These are phyloP conservation scores for Haematococcus sp. DNA, from an alignment of 139 green algal species.

Conservation along the genomic window DNA sequence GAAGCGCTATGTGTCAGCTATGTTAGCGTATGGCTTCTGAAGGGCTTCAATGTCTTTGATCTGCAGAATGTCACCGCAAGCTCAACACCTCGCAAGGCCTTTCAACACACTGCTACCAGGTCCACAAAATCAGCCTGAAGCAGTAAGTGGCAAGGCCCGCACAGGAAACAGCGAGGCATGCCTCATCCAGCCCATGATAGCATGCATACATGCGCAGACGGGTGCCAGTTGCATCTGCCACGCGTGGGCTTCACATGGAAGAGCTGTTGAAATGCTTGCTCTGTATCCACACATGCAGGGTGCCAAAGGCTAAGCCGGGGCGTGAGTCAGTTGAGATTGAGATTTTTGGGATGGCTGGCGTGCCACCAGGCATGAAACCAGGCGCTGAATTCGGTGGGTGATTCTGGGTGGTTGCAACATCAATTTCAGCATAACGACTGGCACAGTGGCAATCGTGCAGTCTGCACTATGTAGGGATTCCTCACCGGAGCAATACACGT, in stretches of 20 bases:
- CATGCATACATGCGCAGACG: not conserved
- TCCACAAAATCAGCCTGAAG: conserved; percentile 80
- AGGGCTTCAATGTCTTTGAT: not conserved
- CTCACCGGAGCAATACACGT: not conserved
- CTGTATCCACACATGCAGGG: no score
- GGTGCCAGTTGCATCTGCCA: no score
- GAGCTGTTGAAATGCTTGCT: no score
- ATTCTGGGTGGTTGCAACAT: not conserved
- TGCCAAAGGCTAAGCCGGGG: conserved; percentile 70
- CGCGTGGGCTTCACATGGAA: no score
- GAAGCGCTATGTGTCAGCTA: not conserved
- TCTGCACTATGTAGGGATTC: not conserved
- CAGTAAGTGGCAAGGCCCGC: conserved; percentile 38
- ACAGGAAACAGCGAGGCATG: not conserved
- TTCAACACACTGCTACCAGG: conserved; percentile 80
- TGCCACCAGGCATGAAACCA: conserved; percentile 62
- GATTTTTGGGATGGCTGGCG: conserved; percentile 90
- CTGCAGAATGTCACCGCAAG: conserved; percentile 70
- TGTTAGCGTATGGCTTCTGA: no score
- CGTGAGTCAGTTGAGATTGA: conserved; percentile 78
- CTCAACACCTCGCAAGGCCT: conserved; percentile 78
- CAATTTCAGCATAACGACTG: not conserved
- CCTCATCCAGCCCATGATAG: not conserved
- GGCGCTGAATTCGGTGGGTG: conserved; percentile 8
- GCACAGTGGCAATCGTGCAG: not conserved